These are phyloP conservation scores for Ocimum tenuiflorum DNA, from an alignment of 257 asterid genomes.

Conservation along the genomic window DNA sequence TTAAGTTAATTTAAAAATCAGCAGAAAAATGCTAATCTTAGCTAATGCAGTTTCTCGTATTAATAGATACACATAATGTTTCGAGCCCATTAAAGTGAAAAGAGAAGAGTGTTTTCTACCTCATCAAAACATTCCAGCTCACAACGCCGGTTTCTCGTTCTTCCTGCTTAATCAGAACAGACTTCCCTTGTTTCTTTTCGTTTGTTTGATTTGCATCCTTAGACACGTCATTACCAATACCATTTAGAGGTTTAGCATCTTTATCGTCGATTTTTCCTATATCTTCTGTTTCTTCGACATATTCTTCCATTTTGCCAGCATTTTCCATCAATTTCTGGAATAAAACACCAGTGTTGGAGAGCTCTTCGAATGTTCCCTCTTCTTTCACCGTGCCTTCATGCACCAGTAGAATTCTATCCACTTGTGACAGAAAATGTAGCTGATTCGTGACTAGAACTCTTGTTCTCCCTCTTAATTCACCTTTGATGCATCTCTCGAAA, in stretches of 20 bases:
- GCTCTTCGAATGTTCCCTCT: constrained; percentile 96
- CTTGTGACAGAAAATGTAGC: constrained; percentile 91
- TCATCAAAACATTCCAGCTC: constrained; percentile 70
- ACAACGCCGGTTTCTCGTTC: constrained; percentile 98
- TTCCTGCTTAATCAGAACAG: constrained; percentile 91
- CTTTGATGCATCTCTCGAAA: constrained; percentile 82
- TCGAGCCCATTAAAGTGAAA: constrained; percentile 2
- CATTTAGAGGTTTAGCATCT: constrained; percentile 47
- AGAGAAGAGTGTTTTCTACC: constrained; percentile 35
- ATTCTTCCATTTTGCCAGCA: constrained; percentile 97
- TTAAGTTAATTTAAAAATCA: constrained; percentile 5
- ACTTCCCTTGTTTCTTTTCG: constrained; percentile 63
- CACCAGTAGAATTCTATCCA: constrained; percentile 84
- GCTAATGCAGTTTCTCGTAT: background rate
- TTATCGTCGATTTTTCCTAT: constrained; percentile 25
- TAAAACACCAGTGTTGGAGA: constrained; percentile 64
- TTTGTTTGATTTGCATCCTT: constrained; percentile 37
- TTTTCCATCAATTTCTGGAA: constrained; percentile 93
- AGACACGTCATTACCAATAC: constrained; percentile 34
- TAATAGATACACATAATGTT: background rate
- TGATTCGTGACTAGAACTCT: constrained; percentile 95
- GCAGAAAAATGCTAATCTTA: background rate
- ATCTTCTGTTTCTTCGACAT: constrained; percentile 57
- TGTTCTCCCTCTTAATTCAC: constrained; percentile 77
- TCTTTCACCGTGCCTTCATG: constrained; percentile 91